Conservation (phyloP, 1,284 basidiomycete species). For the Cutaneotrichosporon curvatum region DNA sequence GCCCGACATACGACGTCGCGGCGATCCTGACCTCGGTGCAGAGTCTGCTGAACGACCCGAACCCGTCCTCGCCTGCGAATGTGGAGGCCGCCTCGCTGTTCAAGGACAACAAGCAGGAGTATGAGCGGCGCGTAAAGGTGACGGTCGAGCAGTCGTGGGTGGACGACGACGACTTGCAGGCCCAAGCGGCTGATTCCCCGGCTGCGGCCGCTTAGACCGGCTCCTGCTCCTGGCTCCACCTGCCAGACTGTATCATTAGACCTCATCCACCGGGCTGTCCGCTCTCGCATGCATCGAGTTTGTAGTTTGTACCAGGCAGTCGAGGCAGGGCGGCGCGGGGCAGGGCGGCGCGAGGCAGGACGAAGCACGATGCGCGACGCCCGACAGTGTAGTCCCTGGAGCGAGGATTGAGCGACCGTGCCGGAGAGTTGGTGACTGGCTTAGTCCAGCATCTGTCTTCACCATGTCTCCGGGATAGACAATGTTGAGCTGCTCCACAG, state of each 20-base stretch:
- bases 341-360: no score
- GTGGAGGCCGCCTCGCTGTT: conserved; percentile 95
- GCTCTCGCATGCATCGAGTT: background rate
- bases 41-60: conserved; percentile 90
- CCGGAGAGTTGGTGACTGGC: no score
- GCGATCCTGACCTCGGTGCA: conserved; percentile 96
- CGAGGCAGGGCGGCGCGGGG: no score
- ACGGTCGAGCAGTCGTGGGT: conserved; percentile 40
- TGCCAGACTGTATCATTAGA: background rate
- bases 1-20: conserved; percentile 95
- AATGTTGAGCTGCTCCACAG: no score
- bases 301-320: background rate
- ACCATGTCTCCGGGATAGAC: no score
- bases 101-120: conserved; percentile 98
- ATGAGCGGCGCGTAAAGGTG: conserved; percentile 81
- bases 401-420: no score
- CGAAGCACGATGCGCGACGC: no score
- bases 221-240: background rate
- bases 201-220: background rate
- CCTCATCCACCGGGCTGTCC: background rate
- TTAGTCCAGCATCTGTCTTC: no score
- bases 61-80: conserved; percentile 91
- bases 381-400: no score
- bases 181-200: conserved; percentile 14
- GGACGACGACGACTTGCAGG: conserved; percentile 28